These are phyloP conservation scores for Pisolithus microcarpus DNA, from an alignment of 768 basidiomycete genomes.

Conservation along the genomic window DNA sequence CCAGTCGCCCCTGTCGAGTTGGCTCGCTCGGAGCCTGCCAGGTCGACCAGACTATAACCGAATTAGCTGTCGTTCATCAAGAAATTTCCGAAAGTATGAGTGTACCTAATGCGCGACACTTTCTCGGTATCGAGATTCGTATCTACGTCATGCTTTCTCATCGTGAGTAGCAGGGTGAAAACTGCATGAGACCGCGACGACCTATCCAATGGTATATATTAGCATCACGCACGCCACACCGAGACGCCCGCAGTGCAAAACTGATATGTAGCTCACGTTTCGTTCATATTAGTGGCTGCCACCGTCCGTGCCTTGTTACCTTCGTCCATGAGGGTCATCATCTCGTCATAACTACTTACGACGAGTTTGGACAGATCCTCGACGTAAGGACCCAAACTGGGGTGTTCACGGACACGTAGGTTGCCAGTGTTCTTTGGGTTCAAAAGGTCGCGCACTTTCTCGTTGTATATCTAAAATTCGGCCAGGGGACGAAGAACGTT, in stretches of 20 bases:
- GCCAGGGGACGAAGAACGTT: background rate
- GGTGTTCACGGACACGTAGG: conserved; percentile 95
- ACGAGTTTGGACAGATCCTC: conserved; percentile 93
- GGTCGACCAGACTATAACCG: conserved; percentile 70
- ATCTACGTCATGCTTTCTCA: conserved; percentile 78
- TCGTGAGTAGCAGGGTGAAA: conserved; percentile 90
- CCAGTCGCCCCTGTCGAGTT: conserved; percentile 98
- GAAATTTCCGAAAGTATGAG: conserved; percentile 1
- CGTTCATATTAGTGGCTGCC: conserved; percentile 99
- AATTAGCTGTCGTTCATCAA: conserved; percentile 6
- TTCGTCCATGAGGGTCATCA: conserved; percentile 99
- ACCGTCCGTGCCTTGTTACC: conserved; percentile 98
- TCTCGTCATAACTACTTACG: conserved; percentile 87
- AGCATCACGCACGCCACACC: background rate
- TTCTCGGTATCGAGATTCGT: conserved; percentile 95
- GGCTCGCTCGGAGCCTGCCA: conserved; percentile 94
- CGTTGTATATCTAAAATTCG: conserved; percentile 75
- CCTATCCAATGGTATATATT: conserved; percentile 29
- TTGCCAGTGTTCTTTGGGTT: conserved; percentile 98
- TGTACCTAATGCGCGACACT: conserved; percentile 92
- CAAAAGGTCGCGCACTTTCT: conserved; percentile 94
- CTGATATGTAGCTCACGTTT: conserved; percentile 57
- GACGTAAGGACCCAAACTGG: conserved; percentile 94
- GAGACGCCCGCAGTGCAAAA: background rate
- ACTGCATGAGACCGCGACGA: conserved; percentile 98